Evolutionary conservation across 331 rosid genomes (phyloP), one percentile per base, ranked within the genome.

Genomic region (Rosa hybrid): DNA sequence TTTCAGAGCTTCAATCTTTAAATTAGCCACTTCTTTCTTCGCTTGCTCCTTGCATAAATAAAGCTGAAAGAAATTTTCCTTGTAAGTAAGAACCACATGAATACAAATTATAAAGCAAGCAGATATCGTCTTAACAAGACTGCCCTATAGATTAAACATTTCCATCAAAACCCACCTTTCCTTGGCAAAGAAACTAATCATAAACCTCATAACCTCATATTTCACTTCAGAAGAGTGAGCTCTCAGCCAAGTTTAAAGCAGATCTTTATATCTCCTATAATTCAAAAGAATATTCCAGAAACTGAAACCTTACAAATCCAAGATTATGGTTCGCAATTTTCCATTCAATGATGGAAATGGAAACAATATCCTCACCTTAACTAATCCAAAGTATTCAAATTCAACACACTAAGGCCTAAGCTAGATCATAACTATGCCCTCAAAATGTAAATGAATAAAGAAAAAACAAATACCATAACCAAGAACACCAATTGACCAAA

Each of bases 1-100:
- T 73, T 79, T 89, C 84, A 90, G 56, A 74, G 93, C 96, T 74
- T 89, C 96, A 72, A 78, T 87, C 84, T 88, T 92, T 50, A 84
- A 80, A 49, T 30, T 14, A 65, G 74, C 72, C 18, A 17, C 73
- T 79, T 90, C 98, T 62, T 45, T 85, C 86, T 86, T 83, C 68
- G 84, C 86, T 68, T 81, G 83, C 82, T 91, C 92, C 87, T 87
- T 91, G 85, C 94, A 90, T 82, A 82, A 75, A 80, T 80, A 77
- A 38, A 94, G 91, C 98, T 94, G 94, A 84, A 86, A 82, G 30
- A 86, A 74, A 34, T 71, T 17, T 42, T 20, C 63, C 81, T 53
- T 17, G 30, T n/a, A 69, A 25, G 68, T 75, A 54, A 81, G 79
- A 73, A 69, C 46, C 82, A 38, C 75, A 23, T 81, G 23, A 20